Evolutionary conservation across 1,284 basidiomycete species (phyloP).

Genomic region (Wolfiporia cocos): DNA sequence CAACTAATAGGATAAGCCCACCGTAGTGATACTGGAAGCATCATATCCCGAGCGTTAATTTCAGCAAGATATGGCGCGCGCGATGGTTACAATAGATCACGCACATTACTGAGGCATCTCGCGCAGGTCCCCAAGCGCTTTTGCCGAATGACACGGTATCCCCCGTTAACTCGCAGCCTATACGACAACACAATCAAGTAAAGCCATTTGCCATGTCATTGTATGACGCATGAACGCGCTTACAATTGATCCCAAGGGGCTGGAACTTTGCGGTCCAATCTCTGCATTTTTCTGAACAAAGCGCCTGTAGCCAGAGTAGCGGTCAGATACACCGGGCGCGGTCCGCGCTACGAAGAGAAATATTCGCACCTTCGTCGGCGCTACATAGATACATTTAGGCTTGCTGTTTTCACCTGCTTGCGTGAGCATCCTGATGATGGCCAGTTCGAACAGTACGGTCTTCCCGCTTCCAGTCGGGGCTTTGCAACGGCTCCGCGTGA

Average conservation of each 20-base stretch:
- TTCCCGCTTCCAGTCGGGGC: constrained; percentile 94
- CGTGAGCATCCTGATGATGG: constrained; percentile 75
- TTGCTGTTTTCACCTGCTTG: constrained; percentile 31
- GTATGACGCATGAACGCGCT: constrained; percentile 12
- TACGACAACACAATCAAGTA: not conserved
- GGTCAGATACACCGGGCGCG: too few species aligned
- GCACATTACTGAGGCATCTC: constrained; percentile 73
- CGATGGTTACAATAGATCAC: too few species aligned
- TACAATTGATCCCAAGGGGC: constrained; percentile 70
- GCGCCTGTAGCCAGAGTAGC: constrained; percentile 53
- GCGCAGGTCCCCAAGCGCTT: constrained; percentile 66
- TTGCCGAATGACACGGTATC: constrained; percentile 68
- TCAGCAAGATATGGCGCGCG: not conserved
- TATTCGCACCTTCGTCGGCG: constrained; percentile 79
- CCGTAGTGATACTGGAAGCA: constrained; percentile 64
- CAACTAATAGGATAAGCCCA: too few species aligned
- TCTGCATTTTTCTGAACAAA: constrained; percentile 79
- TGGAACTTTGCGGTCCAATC: constrained; percentile 87
- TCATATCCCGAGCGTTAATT: not conserved
- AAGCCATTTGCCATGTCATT: too few species aligned
- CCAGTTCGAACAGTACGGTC: constrained; percentile 90
- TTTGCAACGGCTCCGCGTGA: constrained; percentile 20
- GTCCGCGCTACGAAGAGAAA: not conserved
- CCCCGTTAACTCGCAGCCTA: constrained; percentile 89
- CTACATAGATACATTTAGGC: constrained; percentile 85